A percentile compares a stretch with the other conserved stretches of the same genome.
Evolutionary conservation across 2,329 filamentous ascomycete species (phyloP).

Genomic region (Sclerotiophoma versabilis): DNA sequence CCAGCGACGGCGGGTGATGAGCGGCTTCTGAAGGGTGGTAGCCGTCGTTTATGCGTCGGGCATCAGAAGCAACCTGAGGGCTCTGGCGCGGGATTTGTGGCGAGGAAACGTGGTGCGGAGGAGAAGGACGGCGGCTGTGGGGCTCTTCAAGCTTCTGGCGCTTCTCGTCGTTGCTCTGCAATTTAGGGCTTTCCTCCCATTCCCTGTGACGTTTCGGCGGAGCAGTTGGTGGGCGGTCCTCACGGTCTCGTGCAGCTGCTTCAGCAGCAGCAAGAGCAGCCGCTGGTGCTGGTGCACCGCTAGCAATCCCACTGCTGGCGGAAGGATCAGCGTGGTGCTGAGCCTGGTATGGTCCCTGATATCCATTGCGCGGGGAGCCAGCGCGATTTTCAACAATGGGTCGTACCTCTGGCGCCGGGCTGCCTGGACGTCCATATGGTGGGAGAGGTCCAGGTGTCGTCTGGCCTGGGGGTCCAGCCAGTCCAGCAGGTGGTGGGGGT

Average conservation of each 20-base stretch:
- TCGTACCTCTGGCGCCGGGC: slow-evolving; percentile 83
- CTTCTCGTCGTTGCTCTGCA: slow-evolving; percentile 80
- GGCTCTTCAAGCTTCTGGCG: slow-evolving; percentile 86
- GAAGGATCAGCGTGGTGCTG: slow-evolving; percentile 73
- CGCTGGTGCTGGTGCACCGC: slow-evolving; percentile 71
- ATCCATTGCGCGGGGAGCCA: slow-evolving; percentile 88
- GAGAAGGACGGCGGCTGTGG: slow-evolving; percentile 71
- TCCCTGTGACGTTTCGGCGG: slow-evolving; percentile 83
- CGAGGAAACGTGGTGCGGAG: slow-evolving; percentile 55
- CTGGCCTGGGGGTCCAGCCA: slow-evolving; percentile 61
- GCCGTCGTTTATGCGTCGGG: slow-evolving; percentile 73
- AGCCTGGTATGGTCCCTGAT: slow-evolving; percentile 74
- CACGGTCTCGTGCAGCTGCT: slow-evolving; percentile 67
- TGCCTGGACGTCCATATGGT: slow-evolving; percentile 73
- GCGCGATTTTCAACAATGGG: slow-evolving; percentile 83
- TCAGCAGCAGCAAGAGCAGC: slow-evolving; percentile 73
- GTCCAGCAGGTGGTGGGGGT: slow-evolving; percentile 63
- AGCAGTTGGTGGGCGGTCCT: slow-evolving; percentile 78
- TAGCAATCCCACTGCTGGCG: slow-evolving; percentile 67
- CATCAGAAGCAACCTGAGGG: slow-evolving; percentile 67
- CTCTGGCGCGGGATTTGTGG: slow-evolving; percentile 76
- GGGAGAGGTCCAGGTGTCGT: slow-evolving; percentile 63
- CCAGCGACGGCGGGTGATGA: slow-evolving; percentile 76
- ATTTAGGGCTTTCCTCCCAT: slow-evolving; percentile 93
- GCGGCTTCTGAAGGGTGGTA: slow-evolving; percentile 94